Conservation (phyloP, 495 filamentous ascomycete genomes). For the Penicillium daleae region DNA sequence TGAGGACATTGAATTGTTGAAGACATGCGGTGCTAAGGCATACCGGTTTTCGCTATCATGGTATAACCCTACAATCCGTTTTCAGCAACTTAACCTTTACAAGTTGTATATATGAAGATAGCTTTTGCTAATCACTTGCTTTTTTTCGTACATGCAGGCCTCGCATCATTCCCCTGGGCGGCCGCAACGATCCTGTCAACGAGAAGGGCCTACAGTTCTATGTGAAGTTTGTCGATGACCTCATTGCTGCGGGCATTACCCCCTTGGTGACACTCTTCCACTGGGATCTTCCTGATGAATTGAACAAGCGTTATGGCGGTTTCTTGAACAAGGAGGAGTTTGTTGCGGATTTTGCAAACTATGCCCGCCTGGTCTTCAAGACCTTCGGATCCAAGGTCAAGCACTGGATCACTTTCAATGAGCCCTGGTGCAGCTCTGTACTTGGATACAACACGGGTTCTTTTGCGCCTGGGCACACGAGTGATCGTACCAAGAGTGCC, state of each 20-base stretch:
- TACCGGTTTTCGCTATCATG: conserved; percentile 81
- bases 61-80: conserved; percentile 32
- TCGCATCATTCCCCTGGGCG: conserved; percentile 67
- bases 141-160: conserved; percentile 47
- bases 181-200: conserved; percentile 52
- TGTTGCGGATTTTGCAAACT: conserved; percentile 54
- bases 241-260: conserved; percentile 52
- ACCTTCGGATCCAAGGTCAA: conserved; percentile 53
- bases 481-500: conserved; percentile 50
- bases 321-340: conserved; percentile 57
- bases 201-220: conserved; percentile 54
- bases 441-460: conserved; percentile 56
- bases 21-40: conserved; percentile 61
- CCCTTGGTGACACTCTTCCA: conserved; percentile 59
- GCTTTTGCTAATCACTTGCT: background rate
- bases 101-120: background rate
- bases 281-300: conserved; percentile 57
- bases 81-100: background rate
- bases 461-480: conserved; percentile 56
- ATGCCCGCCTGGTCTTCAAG: conserved; percentile 52
- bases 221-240: conserved; percentile 51
- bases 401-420: conserved; percentile 61
- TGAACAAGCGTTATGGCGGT: conserved; percentile 56
- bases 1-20: conserved; percentile 75
- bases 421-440: conserved; percentile 57